phyloP scores from a whole-genome alignment of 805 yeast genomes.

The Sugiyamaella americana region DNA sequence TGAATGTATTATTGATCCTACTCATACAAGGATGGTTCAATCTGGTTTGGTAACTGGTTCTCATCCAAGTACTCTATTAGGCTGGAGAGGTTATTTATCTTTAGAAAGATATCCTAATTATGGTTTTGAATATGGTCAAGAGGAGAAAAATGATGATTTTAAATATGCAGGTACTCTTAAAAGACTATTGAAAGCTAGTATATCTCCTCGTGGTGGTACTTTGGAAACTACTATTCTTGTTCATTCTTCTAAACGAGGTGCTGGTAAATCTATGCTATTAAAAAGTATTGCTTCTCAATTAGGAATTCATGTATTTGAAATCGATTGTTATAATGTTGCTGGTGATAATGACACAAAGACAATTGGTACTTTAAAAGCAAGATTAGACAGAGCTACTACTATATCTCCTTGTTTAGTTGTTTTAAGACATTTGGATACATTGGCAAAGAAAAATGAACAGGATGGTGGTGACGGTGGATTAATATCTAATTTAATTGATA shows the following conservation, averaged over 20 bases:
- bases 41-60: constrained; percentile 45
- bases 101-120: constrained; percentile 30
- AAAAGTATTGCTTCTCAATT: constrained; percentile 47
- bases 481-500: constrained; percentile 45
- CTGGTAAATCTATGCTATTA: constrained; percentile 71
- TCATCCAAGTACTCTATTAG: constrained; percentile 28
- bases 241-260: constrained; percentile 62
- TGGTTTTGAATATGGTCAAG: constrained; percentile 22
- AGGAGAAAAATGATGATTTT: constrained; percentile 29
- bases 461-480: constrained; percentile 40
- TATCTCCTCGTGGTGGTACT: constrained; percentile 29
- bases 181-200: constrained; percentile 49
- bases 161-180: constrained; percentile 46
- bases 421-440: constrained; percentile 65
- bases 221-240: constrained; percentile 60
- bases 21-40: constrained; percentile 62
- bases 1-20: constrained; percentile 55
- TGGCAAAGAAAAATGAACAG: constrained; percentile 62
- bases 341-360: constrained; percentile 74
- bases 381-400: constrained; percentile 57
- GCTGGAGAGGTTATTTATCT: constrained; percentile 42
- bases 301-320: constrained; percentile 60
- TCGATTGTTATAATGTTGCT: constrained; percentile 64
- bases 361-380: constrained; percentile 69
- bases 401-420: constrained; percentile 45